Base-by-base conservation (phyloP, 1,284 basidiomycete species). In the Cutaneotrichosporon cavernicola region DNA sequence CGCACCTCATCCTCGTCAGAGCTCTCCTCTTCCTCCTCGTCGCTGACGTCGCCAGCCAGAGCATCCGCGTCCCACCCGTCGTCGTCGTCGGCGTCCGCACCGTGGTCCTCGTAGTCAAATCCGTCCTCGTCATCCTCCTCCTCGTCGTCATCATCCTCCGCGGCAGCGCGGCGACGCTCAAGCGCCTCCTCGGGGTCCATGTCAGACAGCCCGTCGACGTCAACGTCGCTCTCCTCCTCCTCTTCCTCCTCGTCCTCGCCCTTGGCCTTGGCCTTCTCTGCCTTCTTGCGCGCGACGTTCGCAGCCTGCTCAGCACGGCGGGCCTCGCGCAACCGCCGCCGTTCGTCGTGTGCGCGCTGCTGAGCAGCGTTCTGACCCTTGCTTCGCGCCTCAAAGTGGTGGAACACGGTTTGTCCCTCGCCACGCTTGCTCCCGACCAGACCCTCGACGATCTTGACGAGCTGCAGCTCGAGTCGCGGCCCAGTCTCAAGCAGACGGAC, bases 401-500 rank as follows among this genome's bases (percentile, higher is more conserved):
- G 95, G 82, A 90, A 95, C 52, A 97, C 88, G 1, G 97, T 92
- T 69, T 86, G 85, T 3, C 92, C 90, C 76, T 94, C 91, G 60
- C 83, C 82, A 60, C 76, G 70, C 73, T 79, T 80, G 64, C 74
- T 74, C 10, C 92, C 92, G 4, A 92, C 91, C 9, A 92, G 83
- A n/a, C 95, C 94, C 79, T 97, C 95, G 21, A 89, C 87, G 67
- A 99, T 92, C 84, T 99, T 99, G 75, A 98, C 87, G 68, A 99
- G 83, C 70, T 86, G 86, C 70, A 98, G 82, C 80, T 99, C 97
- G 87, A 99, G 89, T 71, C 97, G 84, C 32, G 97, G 97, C 0
- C 97, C 97, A 58, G 98, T 88, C 81, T 99, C 97, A 62, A 95
- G 90, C 63, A 99, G 83, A 66, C 89, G 85, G 1, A 99, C 91